A percentile compares a stretch with the other conserved stretches of the same genome.
These are phyloP conservation scores for Barnettozyma vustinii DNA, from an alignment of 805 yeast species.

Conservation along the genomic window DNA sequence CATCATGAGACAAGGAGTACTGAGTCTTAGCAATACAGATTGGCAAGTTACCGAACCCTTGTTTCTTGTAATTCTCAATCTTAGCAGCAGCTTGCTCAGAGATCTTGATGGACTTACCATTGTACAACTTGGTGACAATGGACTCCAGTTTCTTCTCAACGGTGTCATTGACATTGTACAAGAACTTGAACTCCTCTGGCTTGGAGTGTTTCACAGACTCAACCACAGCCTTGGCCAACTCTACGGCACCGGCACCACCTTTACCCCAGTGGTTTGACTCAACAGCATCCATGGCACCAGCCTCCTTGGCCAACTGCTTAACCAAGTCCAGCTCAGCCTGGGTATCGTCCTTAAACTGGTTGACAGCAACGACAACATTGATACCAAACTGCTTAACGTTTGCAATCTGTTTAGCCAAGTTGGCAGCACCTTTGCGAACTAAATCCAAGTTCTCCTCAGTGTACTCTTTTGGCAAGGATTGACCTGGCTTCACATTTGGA, in stretches of 20 bases:
- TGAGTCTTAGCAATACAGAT: constrained; percentile 85
- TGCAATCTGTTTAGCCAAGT: constrained; percentile 69
- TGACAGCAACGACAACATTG: constrained; percentile 79
- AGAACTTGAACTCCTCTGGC: constrained; percentile 40
- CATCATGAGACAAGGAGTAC: constrained; percentile 79
- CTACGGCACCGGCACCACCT: constrained; percentile 80
- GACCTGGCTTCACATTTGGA: constrained; percentile 83
- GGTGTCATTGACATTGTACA: constrained; percentile 56
- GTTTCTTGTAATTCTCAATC: constrained; percentile 62
- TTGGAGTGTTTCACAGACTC: constrained; percentile 48
- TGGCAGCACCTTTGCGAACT: constrained; percentile 64
- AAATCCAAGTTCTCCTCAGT: constrained; percentile 65
- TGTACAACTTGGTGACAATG: constrained; percentile 74
- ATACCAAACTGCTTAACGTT: constrained; percentile 69
- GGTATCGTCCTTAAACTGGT: constrained; percentile 71
- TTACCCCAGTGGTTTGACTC: constrained; percentile 83
- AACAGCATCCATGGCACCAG: constrained; percentile 77
- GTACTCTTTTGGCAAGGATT: constrained; percentile 69
- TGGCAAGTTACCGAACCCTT: constrained; percentile 75
- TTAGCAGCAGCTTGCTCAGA: constrained; percentile 65
- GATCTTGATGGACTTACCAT: constrained; percentile 67
- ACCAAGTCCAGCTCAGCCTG: constrained; percentile 64
- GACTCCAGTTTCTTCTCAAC: constrained; percentile 63
- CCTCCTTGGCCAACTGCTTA: constrained; percentile 59
- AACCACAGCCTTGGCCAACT: constrained; percentile 66